Percentiles rank a stretch among this genome's conserved stretches.
phyloP scores from a whole-genome alignment of 2,329 filamentous ascomycete genomes.

The Alternaria burnsii region DNA sequence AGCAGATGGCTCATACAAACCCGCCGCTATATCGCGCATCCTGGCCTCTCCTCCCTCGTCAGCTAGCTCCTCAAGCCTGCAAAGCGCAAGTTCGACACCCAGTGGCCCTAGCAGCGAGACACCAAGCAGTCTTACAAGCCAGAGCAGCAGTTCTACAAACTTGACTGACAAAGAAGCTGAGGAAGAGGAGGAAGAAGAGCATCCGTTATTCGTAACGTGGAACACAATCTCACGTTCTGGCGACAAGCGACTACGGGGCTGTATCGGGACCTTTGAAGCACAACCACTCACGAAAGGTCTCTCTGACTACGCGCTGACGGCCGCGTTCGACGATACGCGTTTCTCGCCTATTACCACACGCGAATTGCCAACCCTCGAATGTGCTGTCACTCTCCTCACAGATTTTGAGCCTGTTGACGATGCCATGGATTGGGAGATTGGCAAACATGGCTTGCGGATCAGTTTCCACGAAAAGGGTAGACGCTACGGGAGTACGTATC shows the following conservation, averaged over 20 bases:
- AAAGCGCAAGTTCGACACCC: slow-evolving; percentile 59
- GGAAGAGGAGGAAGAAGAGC: slow-evolving; percentile 44
- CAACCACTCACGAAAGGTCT: slow-evolving; percentile 16
- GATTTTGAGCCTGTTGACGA: slow-evolving; percentile 80
- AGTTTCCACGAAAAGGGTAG: slow-evolving; percentile 78
- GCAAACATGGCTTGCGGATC: slow-evolving; percentile 86
- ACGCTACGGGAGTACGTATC: slow-evolving; percentile 84
- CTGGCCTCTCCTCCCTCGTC: slow-evolving; percentile 54
- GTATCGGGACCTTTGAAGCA: slow-evolving; percentile 76
- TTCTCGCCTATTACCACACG: slow-evolving; percentile 64
- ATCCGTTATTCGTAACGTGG: slow-evolving; percentile 94
- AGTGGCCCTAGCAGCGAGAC: slow-evolving; percentile 51
- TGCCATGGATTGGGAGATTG: slow-evolving; percentile 85
- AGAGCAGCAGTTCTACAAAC: slow-evolving; percentile 36
- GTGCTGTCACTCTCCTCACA: slow-evolving; percentile 78
- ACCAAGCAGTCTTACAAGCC: slow-evolving; percentile 55
- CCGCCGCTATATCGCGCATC: slow-evolving; percentile 57
- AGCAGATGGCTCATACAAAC: slow-evolving; percentile 43
- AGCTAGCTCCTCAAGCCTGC: slow-evolving; percentile 55
- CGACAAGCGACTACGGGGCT: slow-evolving; percentile 80
- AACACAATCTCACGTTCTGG: slow-evolving; percentile 71
- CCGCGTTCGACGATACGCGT: slow-evolving; percentile 69
- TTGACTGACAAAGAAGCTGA: slow-evolving; percentile 48
- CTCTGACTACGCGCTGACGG: slow-evolving; percentile 17
- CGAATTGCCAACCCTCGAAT: slow-evolving; percentile 52